Percentiles rank a stretch among this genome's conserved stretches.
Conservation (phyloP, 345 rosid species). For the Arabidopsis arenosa region DNA sequence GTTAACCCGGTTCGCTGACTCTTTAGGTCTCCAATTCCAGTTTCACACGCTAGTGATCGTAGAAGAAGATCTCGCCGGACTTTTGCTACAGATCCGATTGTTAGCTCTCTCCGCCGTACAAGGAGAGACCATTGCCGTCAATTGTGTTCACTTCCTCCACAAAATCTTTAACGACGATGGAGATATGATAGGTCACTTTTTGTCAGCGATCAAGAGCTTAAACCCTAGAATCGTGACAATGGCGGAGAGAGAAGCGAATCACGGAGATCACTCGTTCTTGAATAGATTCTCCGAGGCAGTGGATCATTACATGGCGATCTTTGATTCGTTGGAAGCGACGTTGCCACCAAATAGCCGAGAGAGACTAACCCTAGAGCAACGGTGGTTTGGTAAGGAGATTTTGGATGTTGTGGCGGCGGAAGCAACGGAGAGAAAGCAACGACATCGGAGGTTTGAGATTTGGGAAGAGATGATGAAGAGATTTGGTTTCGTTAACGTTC, state of each 20-base stretch:
- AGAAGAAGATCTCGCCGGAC: conserved; percentile 56
- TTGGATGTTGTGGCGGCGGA: conserved; percentile 70
- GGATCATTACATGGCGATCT: conserved; percentile 79
- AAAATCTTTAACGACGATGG: conserved; percentile 59
- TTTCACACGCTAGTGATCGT: conserved; percentile 74
- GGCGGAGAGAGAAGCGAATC: conserved; percentile 82
- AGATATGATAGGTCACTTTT: conserved; percentile 54
- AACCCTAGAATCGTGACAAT: conserved; percentile 83
- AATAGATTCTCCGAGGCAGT: conserved; percentile 75
- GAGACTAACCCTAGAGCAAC: conserved; percentile 74
- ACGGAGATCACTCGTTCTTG: conserved; percentile 68
- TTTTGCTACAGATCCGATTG: conserved; percentile 51
- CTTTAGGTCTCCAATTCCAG: conserved; percentile 79
- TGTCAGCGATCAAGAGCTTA: conserved; percentile 65
- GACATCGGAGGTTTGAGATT: conserved; percentile 66
- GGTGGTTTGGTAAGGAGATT: conserved; percentile 92
- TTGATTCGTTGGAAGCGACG: conserved; percentile 91
- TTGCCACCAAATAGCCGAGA: conserved; percentile 88
- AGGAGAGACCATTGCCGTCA: conserved; percentile 74
- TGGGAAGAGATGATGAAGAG: conserved; percentile 80
- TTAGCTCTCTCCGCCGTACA: conserved; percentile 58
- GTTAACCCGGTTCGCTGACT: conserved; percentile 76
- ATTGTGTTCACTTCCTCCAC: conserved; percentile 77
- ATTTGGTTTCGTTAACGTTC: conserved; percentile 68
- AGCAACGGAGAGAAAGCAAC: conserved; percentile 62